phyloP scores from a whole-genome alignment of 1,284 basidiomycete genomes.

The Sanghuangporus weigelae region DNA sequence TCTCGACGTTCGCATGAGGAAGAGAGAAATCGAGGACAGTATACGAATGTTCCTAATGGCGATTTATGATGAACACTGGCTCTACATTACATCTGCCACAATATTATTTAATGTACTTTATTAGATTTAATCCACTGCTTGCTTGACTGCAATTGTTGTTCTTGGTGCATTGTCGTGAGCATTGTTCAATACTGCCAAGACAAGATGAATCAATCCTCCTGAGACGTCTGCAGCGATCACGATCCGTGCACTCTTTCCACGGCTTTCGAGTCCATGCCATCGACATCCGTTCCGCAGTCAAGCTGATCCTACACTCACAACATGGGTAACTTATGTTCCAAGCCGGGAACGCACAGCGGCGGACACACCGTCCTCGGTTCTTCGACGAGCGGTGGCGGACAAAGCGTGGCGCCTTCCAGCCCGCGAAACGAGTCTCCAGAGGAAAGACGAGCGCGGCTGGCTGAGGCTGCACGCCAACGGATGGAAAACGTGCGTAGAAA shows the following conservation, averaged over 20 bases:
- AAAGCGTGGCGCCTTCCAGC: not conserved
- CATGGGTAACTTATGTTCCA: conserved; percentile 71
- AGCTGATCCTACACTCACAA: conserved; percentile 20
- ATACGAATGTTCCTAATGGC: conserved; percentile 30
- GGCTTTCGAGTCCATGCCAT: conserved; percentile 19
- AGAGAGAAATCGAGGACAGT: conserved; percentile 34
- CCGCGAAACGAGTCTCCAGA: conserved; percentile 10
- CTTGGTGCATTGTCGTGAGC: not conserved
- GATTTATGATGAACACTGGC: conserved; percentile 2
- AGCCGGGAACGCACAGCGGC: conserved; percentile 43
- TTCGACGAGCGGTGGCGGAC: conserved; percentile 4
- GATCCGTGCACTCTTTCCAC: conserved; percentile 10
- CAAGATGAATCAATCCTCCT: not conserved
- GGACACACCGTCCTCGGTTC: conserved; percentile 48
- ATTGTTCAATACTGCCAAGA: not conserved
- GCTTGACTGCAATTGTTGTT: not conserved
- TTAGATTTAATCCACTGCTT: no score
- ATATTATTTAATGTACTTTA: no score
- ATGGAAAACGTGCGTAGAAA: conserved; percentile 1
- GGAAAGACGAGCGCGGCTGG: conserved; percentile 1
- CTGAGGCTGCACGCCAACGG: conserved; percentile 2
- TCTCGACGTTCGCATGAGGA: conserved; percentile 24
- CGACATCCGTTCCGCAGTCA: not conserved
- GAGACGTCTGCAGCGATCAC: not conserved
- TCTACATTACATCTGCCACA: no score